These are phyloP conservation scores for Podospora comata DNA, from an alignment of 495 filamentous ascomycete species.

Conservation along the genomic window DNA sequence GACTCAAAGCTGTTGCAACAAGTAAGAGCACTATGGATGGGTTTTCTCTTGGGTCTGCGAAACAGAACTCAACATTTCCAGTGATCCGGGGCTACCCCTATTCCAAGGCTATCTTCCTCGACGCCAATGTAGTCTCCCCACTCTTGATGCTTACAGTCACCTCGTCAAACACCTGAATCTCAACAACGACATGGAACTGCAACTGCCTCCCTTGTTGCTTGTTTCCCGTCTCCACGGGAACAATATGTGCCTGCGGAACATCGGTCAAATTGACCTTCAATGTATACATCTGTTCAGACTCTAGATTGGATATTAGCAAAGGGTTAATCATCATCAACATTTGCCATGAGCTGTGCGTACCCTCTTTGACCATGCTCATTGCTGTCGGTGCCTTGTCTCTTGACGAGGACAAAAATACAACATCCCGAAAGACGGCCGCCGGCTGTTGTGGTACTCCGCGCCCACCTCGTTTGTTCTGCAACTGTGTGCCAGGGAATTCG, in stretches of 20 bases:
- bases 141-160: constrained; percentile 25
- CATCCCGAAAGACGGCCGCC: constrained; percentile 19
- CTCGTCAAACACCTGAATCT: constrained; percentile 22
- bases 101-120: constrained; percentile 14
- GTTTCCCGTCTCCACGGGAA: constrained; percentile 10
- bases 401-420: constrained; percentile 25
- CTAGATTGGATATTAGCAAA: constrained; percentile 12
- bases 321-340: neutral
- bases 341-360: neutral
- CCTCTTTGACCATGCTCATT: constrained; percentile 4
- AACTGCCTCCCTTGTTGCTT: constrained; percentile 19
- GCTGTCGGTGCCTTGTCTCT: constrained; percentile 21
- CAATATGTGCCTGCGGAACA: constrained; percentile 14
- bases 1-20: neutral
- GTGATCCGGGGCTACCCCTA: neutral
- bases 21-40: neutral
- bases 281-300: constrained; percentile 11
- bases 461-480: constrained; percentile 4
- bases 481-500: constrained; percentile 14
- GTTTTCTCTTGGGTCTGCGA: too few species aligned
- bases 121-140: constrained; percentile 15
- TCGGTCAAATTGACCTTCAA: constrained; percentile 27
- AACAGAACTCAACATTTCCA: neutral
- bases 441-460: neutral
- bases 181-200: constrained; percentile 25